Evolutionary conservation across 352 stramenopile genomes (phyloP), one percentile per base, ranked within the genome.

Genomic region (Phytopythium boreale): DNA sequence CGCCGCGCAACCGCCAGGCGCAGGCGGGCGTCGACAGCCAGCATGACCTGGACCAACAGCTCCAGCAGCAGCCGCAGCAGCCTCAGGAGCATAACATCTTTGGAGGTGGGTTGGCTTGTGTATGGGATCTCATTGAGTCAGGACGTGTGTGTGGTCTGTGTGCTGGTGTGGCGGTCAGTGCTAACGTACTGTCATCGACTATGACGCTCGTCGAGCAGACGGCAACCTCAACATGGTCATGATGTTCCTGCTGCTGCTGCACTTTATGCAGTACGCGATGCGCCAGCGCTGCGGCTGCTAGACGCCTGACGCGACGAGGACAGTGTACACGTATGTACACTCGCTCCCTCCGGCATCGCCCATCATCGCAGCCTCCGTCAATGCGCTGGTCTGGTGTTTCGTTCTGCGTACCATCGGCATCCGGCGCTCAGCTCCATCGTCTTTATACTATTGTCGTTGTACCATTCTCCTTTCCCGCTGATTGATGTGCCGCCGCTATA

Each of bases 231-330:
- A 93, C 75, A 86, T 85, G 67, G 63, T 95, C 31, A 89, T 95
- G 78, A 80, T 87, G 75, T 90, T 93, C 67, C 80, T 95, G 74
- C 70, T 95, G 59, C 57, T 93, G 67, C 72, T 95, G 39, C 84
- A 95, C 67, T 92, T 95, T 24, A 90, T 95, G 83, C 85, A 93
- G 63, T 92, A 94, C 64, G 82, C 84, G 19, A 94, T 95, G 87
- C 85, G 84, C 39, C 75, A 79, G n/a, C 85, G 78, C 2, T 95
- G 87, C 59, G 87, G 84, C 22, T 95, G 87, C 67, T 95, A 78
- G 84, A 36, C 10, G n/a, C 10, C 3, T 39, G 34, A 14, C 10
- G 34, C 34, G 4, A 7, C 34, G 10, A 39, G 34, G 34, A 7
- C 6, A 39, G 34, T 15, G 34, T 7, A 34, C n/a, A n/a, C 31